Evolutionary conservation across 345 rosid genomes (phyloP).

Genomic region (Chamaenerion angustifolium): DNA sequence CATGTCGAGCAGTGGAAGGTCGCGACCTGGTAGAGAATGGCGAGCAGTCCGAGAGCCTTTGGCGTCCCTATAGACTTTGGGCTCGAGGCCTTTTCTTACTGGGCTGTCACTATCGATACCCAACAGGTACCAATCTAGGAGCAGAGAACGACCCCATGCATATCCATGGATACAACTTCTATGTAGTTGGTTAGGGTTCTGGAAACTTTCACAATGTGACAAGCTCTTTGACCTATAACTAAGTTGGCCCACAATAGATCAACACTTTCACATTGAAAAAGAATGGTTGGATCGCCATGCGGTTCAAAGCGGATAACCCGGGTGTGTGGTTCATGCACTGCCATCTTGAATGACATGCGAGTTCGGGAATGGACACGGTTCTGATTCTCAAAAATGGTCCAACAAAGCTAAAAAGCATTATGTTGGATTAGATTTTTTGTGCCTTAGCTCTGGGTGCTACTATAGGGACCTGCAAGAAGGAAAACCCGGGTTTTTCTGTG

Average conservation of each 20-base stretch:
- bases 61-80: too few relatives aligned
- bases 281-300: slow-evolving; percentile 16
- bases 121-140: slow-evolving; percentile 27
- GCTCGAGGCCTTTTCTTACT: too few relatives aligned
- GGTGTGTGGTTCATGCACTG: slow-evolving; percentile 38
- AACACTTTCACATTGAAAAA: slow-evolving; percentile 11
- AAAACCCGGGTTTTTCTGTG: too few relatives aligned
- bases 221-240: slow-evolving; percentile 6
- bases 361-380: slow-evolving; percentile 31
- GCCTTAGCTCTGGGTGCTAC: too few relatives aligned
- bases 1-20: too few relatives aligned
- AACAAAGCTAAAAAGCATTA: slow-evolving; percentile 6
- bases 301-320: slow-evolving; percentile 13
- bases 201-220: slow-evolving; percentile 12
- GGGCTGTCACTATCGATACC: too few relatives aligned
- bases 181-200: slow-evolving; percentile 9
- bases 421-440: too few relatives aligned
- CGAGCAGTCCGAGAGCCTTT: too few relatives aligned
- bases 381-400: slow-evolving; percentile 21
- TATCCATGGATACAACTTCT: slow-evolving; percentile 16
- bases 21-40: too few relatives aligned
- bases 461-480: too few relatives aligned
- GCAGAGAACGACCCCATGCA: slow-evolving; percentile 19
- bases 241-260: slow-evolving; percentile 9
- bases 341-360: slow-evolving; percentile 24